Percentiles rank a stretch among this genome's conserved stretches.
Conservation (phyloP, 768 basidiomycete species). For the Podaxis carcinomalis region DNA sequence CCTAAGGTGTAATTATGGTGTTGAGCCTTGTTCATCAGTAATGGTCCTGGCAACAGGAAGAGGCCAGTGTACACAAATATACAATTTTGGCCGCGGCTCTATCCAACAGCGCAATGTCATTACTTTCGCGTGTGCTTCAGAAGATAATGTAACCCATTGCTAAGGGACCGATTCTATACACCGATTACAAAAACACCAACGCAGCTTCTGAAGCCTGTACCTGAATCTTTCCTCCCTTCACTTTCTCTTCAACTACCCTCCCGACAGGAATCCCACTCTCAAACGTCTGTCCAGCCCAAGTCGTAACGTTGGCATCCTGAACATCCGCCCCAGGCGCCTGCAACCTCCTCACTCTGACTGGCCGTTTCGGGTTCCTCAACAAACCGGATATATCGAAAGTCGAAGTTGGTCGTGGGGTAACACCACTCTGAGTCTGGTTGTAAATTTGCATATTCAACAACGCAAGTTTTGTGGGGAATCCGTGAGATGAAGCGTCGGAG, state of each 20-base stretch:
- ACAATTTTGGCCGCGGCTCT: too few relatives aligned
- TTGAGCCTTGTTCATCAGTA: too few relatives aligned
- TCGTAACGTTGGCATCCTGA: slow-evolving; percentile 36
- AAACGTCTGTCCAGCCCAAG: slow-evolving; percentile 49
- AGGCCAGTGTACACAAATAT: too few relatives aligned
- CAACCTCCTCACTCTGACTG: slow-evolving; percentile 35
- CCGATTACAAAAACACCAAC: slow-evolving; percentile 22
- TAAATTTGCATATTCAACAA: slow-evolving; percentile 48
- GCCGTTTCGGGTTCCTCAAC: slow-evolving; percentile 21
- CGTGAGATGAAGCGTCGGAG: slow-evolving; percentile 17
- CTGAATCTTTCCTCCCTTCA: slow-evolving; percentile 21
- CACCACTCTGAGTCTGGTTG: slow-evolving; percentile 38
- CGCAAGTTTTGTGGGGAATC: slow-evolving; percentile 40
- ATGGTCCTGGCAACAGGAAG: neutral
- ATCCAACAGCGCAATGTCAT: too few relatives aligned
- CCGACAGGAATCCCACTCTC: slow-evolving; percentile 37
- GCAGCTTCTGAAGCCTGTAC: slow-evolving; percentile 27
- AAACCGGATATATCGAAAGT: slow-evolving; percentile 44
- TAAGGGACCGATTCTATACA: neutral
- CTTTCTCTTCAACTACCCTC: slow-evolving; percentile 31
- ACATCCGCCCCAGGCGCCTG: slow-evolving; percentile 47
- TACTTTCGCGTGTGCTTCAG: neutral
- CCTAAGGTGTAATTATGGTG: too few relatives aligned
- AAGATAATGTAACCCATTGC: neutral
- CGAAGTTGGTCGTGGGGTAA: slow-evolving; percentile 31